Evolutionary conservation across 2,329 filamentous ascomycete genomes (phyloP).

Genomic region (Paraconiothyrium sp.): DNA sequence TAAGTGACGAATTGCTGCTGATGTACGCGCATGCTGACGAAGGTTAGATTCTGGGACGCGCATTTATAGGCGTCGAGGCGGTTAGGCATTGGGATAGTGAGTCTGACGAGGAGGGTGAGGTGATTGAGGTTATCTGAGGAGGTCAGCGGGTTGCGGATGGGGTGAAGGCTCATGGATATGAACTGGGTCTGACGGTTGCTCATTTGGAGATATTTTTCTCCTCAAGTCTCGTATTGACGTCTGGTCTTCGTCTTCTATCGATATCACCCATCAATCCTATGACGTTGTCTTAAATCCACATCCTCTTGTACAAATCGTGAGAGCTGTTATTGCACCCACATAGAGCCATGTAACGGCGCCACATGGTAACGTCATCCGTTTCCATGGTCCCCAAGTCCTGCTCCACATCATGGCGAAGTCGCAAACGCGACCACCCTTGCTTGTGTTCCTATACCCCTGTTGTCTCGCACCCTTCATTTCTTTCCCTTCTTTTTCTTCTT

Average conservation of each 20-base stretch:
- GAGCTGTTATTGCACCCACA: not conserved
- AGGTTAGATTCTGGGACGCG: not conserved
- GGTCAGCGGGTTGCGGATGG: too few species aligned
- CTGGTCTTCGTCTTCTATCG: not conserved
- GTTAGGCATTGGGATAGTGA: not conserved
- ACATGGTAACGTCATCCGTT: not conserved
- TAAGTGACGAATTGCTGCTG: not conserved
- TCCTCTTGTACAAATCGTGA: not conserved
- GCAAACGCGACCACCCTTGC: not conserved
- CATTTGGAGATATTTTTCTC: not conserved
- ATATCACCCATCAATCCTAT: not conserved
- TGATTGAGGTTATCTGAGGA: not conserved
- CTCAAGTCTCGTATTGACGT: not conserved
- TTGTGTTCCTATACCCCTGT: not conserved
- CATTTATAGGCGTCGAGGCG: not conserved
- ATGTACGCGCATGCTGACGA: too few species aligned
- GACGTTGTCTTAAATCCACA: not conserved
- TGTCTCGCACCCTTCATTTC: constrained; percentile 48
- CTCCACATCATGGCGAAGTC: not conserved
- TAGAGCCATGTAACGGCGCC: not conserved
- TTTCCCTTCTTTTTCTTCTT: constrained; percentile 64
- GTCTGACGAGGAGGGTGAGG: not conserved
- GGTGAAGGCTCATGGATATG: too few species aligned
- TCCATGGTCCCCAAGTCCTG: not conserved
- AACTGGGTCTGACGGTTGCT: too few species aligned